phyloP scores from a whole-genome alignment of 2,329 filamentous ascomycete genomes.

The Aureobasidium mangrovei region DNA sequence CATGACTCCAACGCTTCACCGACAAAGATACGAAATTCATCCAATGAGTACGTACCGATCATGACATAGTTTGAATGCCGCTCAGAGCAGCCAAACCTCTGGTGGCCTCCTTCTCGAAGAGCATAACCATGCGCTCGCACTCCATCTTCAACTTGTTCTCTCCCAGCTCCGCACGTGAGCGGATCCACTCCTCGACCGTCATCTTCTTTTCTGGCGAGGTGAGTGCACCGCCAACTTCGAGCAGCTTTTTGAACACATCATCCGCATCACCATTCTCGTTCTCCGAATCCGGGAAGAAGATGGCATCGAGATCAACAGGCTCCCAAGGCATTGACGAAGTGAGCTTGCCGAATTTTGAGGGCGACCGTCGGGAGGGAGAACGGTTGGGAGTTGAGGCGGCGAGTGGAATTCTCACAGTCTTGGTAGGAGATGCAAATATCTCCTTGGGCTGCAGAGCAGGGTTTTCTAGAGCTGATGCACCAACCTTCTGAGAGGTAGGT shows the following conservation, averaged over 20 bases:
- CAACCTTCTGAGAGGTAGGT: slow-evolving; percentile 5
- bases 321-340: slow-evolving; percentile 57
- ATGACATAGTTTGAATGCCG: slow-evolving; percentile 46
- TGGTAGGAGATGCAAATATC: slow-evolving; percentile 22
- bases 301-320: slow-evolving; percentile 63
- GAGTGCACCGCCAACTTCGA: slow-evolving; percentile 48
- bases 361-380: slow-evolving; percentile 23
- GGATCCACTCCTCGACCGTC: slow-evolving; percentile 91
- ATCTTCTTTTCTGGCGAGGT: slow-evolving; percentile 73
- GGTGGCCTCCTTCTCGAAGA: slow-evolving; percentile 75
- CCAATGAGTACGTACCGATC: background rate
- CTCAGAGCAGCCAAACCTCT: slow-evolving; percentile 71
- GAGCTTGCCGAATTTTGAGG: slow-evolving; percentile 40
- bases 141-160: slow-evolving; percentile 71
- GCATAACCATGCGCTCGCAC: slow-evolving; percentile 72
- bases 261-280: slow-evolving; percentile 37
- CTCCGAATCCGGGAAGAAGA: slow-evolving; percentile 46
- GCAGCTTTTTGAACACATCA: slow-evolving; percentile 37
- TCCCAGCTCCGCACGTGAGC: slow-evolving; percentile 67
- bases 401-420: slow-evolving; percentile 34
- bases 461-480: slow-evolving; percentile 21
- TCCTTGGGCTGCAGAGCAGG: slow-evolving; percentile 8
- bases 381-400: slow-evolving; percentile 32
- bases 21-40: slow-evolving; percentile 6
- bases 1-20: background rate